These are phyloP conservation scores for Lichtheimia corymbifera DNA, from an alignment of 371 early-diverging fungal species.

Conservation along the genomic window DNA sequence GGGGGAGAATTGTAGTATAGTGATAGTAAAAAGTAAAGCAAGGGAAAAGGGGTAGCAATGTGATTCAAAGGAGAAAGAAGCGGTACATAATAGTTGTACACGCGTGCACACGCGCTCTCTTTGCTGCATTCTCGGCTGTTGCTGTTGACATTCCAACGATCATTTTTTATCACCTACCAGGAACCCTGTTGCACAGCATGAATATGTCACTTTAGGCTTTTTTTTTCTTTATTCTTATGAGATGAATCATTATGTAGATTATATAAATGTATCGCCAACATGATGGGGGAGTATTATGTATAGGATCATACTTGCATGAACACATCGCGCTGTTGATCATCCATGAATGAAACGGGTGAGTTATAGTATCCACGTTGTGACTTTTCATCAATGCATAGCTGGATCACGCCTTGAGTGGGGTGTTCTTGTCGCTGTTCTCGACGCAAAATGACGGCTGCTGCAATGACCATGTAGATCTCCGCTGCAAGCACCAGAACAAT, in stretches of 20 bases:
- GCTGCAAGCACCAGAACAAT: slow-evolving; percentile 33
- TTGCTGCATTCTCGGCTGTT: too few species aligned
- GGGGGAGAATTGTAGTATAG: background rate
- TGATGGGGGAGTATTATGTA: too few species aligned
- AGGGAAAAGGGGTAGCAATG: background rate
- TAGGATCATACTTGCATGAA: background rate
- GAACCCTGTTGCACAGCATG: too few species aligned
- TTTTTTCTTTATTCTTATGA: too few species aligned
- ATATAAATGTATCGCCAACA: too few species aligned
- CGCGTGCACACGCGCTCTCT: too few species aligned
- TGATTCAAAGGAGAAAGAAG: background rate
- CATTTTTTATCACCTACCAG: too few species aligned
- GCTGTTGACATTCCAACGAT: too few species aligned
- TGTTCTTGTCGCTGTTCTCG: background rate
- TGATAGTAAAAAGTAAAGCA: background rate
- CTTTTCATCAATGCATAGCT: background rate
- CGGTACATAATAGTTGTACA: too few species aligned
- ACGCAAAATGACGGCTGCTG: background rate
- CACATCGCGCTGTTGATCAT: background rate
- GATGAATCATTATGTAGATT: too few species aligned
- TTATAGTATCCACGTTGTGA: background rate
- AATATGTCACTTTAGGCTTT: too few species aligned
- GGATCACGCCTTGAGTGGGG: background rate
- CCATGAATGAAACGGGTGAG: slow-evolving; percentile 1
- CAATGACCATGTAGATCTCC: slow-evolving; percentile 21